phyloP scores from a whole-genome alignment of 176 grass and related monocot genomes.

The Triticum dicoccoides region DNA sequence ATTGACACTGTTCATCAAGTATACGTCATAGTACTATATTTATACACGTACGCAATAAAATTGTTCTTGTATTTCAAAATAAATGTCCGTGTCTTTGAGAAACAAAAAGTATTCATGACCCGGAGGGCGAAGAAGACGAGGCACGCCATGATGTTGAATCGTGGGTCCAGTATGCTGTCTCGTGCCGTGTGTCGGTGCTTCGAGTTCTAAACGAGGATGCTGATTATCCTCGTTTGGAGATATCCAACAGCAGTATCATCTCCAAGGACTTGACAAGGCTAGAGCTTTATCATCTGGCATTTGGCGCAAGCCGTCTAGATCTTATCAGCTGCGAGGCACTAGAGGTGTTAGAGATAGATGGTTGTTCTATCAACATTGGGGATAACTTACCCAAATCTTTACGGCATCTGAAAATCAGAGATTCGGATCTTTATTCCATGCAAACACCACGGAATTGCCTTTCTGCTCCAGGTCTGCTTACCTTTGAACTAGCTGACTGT shows the following conservation, averaged over 20 bases:
- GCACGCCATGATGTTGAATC: neutral
- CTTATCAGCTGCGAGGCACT: neutral
- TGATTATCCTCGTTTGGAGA: neutral
- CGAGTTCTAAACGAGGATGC: neutral
- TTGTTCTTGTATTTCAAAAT: too few relatives aligned
- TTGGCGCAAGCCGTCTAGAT: too few relatives aligned
- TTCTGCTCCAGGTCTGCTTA: neutral
- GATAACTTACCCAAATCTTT: neutral
- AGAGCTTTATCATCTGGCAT: too few relatives aligned
- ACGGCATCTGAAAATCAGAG: neutral
- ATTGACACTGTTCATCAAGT: too few relatives aligned
- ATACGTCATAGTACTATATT: too few relatives aligned
- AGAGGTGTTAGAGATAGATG: neutral
- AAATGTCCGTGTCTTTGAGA: too few relatives aligned
- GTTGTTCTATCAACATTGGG: too few relatives aligned
- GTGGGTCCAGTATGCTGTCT: neutral
- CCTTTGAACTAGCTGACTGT: neutral
- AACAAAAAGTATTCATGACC: too few relatives aligned
- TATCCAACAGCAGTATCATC: neutral
- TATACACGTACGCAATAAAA: too few relatives aligned
- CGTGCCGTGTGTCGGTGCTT: neutral
- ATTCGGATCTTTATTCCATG: rapidly evolving
- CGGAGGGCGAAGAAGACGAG: neutral
- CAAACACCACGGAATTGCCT: neutral
- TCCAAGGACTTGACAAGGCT: too few relatives aligned